Evolutionary conservation across 352 stramenopile species (phyloP).

Genomic region (Pythium phragmitis): DNA sequence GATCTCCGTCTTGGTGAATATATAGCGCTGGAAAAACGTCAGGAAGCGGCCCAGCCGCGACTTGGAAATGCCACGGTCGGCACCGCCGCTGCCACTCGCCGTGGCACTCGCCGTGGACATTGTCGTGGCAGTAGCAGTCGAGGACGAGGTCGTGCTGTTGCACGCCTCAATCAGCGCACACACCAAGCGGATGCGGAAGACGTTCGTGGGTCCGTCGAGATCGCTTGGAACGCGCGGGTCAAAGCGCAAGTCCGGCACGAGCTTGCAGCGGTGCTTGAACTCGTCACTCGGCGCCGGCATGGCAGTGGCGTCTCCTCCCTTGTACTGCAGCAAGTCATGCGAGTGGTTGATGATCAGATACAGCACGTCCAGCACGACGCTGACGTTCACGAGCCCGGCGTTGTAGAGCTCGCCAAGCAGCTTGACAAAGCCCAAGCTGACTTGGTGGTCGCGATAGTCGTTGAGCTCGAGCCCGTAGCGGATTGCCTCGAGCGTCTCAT

Average conservation of each 20-base stretch:
- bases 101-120: not conserved
- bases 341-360: slow-evolving; percentile 95
- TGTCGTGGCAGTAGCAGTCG: not conserved
- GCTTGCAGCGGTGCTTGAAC: slow-evolving; percentile 56
- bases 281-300: slow-evolving; percentile 43
- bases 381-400: slow-evolving; percentile 87
- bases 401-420: slow-evolving; percentile 95
- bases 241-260: slow-evolving; percentile 79
- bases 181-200: slow-evolving; percentile 94
- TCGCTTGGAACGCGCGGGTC: slow-evolving; percentile 87
- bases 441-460: slow-evolving; percentile 91
- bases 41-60: slow-evolving; percentile 89
- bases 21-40: slow-evolving; percentile 94
- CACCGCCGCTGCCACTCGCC: slow-evolving; percentile 10
- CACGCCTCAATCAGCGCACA: slow-evolving; percentile 92
- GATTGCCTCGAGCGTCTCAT: slow-evolving; percentile 93
- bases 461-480: slow-evolving; percentile 88
- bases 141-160: slow-evolving; percentile 31
- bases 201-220: slow-evolving; percentile 89
- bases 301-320: slow-evolving; percentile 20
- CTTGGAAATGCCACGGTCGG: slow-evolving; percentile 85
- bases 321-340: slow-evolving; percentile 90
- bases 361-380: slow-evolving; percentile 92
- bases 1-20: slow-evolving; percentile 94
- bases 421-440: slow-evolving; percentile 91